A percentile compares a stretch with the other conserved stretches of the same genome.
These are phyloP conservation scores for Umbellularia californica DNA, from an alignment of 164 flowering plant species.

Conservation along the genomic window DNA sequence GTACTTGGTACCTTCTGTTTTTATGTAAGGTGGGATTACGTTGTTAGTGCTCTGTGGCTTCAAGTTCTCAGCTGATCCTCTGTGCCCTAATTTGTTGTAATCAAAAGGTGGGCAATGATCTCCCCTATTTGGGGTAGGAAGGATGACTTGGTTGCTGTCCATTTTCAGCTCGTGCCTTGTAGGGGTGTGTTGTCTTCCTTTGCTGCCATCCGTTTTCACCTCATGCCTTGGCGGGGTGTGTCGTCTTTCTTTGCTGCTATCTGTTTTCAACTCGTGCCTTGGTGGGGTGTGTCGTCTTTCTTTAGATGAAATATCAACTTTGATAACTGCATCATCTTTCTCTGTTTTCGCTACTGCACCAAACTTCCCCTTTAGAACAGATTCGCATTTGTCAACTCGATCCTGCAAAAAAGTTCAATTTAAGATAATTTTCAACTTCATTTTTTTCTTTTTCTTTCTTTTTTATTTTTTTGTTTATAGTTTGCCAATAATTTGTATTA, in stretches of 20 bases:
- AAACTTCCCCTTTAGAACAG: slow-evolving; percentile 14
- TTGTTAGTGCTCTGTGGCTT: slow-evolving; percentile 11
- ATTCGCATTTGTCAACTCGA: slow-evolving; percentile 9
- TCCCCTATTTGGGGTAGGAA: not conserved
- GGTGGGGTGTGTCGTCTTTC: not conserved
- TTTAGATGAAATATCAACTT: not conserved
- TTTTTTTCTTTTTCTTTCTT: no score
- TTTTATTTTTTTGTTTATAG: no score
- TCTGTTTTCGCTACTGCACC: slow-evolving; percentile 6
- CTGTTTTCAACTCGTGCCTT: slow-evolving; percentile 5
- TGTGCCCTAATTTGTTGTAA: not conserved
- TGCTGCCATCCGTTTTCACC: not conserved
- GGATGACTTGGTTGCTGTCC: slow-evolving; percentile 2
- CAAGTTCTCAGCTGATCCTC: not conserved
- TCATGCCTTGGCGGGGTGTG: slow-evolving; percentile 6
- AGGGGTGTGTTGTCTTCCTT: not conserved
- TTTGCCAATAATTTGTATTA: no score
- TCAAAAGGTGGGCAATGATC: not conserved
- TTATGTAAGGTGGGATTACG: slow-evolving; percentile 42
- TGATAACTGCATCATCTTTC: not conserved
- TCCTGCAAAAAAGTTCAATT: slow-evolving; percentile 17
- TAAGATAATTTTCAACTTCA: not conserved
- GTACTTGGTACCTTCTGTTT: slow-evolving; percentile 9
- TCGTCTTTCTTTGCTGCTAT: not conserved
- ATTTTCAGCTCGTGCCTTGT: no score